phyloP scores from a whole-genome alignment of 345 rosid genomes.

The Ceriops tagal region DNA sequence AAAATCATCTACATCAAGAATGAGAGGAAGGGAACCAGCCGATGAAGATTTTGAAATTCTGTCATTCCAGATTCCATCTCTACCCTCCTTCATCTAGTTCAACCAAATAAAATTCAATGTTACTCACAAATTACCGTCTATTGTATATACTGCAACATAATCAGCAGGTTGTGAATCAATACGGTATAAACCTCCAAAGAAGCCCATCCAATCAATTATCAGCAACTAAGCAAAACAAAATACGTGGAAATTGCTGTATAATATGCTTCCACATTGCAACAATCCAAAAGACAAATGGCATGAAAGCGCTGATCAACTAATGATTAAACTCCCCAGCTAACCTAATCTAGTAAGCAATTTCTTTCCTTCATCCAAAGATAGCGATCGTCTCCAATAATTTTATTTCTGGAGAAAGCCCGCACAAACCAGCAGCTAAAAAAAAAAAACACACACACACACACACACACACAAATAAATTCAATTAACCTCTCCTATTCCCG shows the following conservation, averaged over 20 bases:
- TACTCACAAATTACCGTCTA: neutral
- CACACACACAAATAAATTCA: neutral
- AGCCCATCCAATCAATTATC: neutral
- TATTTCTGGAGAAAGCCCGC: neutral
- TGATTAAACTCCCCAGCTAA: neutral
- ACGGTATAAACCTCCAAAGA: neutral
- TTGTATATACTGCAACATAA: neutral
- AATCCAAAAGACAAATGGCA: neutral
- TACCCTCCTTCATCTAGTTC: constrained; percentile 60
- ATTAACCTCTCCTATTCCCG: neutral
- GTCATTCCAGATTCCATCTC: constrained; percentile 45
- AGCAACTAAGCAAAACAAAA: neutral
- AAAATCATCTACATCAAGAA: constrained; percentile 86
- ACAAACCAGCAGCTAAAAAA: too few species aligned
- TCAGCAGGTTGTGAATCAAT: neutral
- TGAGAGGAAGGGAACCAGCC: constrained; percentile 57
- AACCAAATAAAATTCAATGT: neutral
- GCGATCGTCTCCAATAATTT: neutral
- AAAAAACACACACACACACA: too few species aligned
- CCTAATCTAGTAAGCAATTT: neutral
- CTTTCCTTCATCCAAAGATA: neutral
- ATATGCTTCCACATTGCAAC: too few species aligned
- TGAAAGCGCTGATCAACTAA: neutral
- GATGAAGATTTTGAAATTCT: constrained; percentile 54
- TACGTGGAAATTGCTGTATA: neutral